Evolutionary conservation across 768 basidiomycete genomes (phyloP).

Genomic region (Omphalotus guepiniiformis): DNA sequence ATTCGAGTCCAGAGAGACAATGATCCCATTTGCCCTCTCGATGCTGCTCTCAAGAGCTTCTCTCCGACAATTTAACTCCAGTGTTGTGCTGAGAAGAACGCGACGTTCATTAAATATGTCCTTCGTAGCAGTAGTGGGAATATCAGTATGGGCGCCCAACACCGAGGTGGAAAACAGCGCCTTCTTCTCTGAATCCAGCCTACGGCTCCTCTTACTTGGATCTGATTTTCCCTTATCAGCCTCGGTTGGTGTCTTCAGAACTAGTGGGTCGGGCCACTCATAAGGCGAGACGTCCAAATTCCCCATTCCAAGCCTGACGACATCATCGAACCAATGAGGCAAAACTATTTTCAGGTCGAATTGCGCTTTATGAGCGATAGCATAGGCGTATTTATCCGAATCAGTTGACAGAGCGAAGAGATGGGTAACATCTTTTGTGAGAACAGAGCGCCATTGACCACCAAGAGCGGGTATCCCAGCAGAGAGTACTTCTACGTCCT

Average conservation of each 20-base stretch:
- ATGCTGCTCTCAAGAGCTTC: constrained; percentile 58
- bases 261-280: constrained; percentile 68
- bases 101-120: constrained; percentile 56
- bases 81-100: constrained; percentile 56
- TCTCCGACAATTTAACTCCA: constrained; percentile 50
- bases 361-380: constrained; percentile 53
- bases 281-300: constrained; percentile 52
- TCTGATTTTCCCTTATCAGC: constrained; percentile 14
- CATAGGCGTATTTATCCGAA: constrained; percentile 49
- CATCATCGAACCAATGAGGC: constrained; percentile 92
- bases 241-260: constrained; percentile 31
- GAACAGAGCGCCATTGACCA: constrained; percentile 72
- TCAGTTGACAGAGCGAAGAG: constrained; percentile 58
- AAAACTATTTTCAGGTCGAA: constrained; percentile 65
- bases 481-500: constrained; percentile 70
- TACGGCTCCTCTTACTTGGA: constrained; percentile 26
- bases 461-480: constrained; percentile 73
- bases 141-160: constrained; percentile 20
- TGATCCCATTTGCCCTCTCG: constrained; percentile 52
- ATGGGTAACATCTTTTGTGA: constrained; percentile 87
- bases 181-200: constrained; percentile 26
- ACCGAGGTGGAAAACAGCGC: constrained; percentile 29
- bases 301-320: constrained; percentile 50
- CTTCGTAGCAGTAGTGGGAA: constrained; percentile 14
- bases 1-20: constrained; percentile 27